These are phyloP conservation scores for Gossypium sturtianum DNA, from an alignment of 345 rosid genomes.

Conservation along the genomic window DNA sequence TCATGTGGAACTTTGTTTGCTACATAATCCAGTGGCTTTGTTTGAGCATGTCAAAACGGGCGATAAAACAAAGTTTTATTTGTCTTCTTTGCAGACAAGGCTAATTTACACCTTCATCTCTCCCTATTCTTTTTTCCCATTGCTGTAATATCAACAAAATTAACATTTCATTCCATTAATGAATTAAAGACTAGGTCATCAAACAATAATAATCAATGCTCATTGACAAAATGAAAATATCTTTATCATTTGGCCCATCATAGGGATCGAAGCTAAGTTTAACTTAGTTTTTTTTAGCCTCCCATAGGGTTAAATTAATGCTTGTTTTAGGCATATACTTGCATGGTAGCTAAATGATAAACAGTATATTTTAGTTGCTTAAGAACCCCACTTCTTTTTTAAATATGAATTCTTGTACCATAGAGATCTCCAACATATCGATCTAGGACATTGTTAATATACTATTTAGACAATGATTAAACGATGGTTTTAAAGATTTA, in stretches of 20 bases:
- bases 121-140: not conserved
- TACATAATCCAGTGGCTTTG: not conserved
- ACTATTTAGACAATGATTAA: not conserved
- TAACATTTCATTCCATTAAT: not conserved
- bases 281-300: not conserved
- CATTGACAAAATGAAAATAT: too few relatives aligned
- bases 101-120: not conserved
- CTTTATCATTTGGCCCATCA: not conserved
- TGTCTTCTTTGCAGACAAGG: not conserved
- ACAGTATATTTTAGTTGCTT: not conserved
- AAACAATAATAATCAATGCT: not conserved
- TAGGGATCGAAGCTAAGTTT: not conserved
- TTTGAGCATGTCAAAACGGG: not conserved
- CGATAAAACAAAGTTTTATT: not conserved
- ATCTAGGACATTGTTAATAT: not conserved
- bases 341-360: not conserved
- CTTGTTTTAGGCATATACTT: not conserved
- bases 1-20: not conserved
- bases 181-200: not conserved
- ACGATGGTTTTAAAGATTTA: not conserved
- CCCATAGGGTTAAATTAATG: not conserved
- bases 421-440: not conserved
- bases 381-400: not conserved
- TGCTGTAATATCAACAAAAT: not conserved
- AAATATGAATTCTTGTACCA: not conserved